Evolutionary conservation across 129 eudicot genomes (phyloP), one percentile per base, ranked within the genome.

Genomic region (Rutidosis leptorrhynchoides): DNA sequence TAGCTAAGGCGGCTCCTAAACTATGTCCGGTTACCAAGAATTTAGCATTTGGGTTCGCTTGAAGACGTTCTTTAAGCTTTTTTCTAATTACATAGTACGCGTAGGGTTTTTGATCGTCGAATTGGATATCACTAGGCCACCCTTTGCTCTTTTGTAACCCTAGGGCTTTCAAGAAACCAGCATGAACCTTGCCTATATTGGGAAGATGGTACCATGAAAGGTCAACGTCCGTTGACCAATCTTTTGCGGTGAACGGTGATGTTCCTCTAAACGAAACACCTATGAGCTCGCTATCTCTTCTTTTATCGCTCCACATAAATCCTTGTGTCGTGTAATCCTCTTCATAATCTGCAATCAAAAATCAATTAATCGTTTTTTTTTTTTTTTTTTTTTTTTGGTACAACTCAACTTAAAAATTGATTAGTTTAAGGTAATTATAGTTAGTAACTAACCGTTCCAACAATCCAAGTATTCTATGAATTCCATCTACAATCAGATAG

Each of bases 261-360:
- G 95, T 86, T 17, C 97, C 97, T 78, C 90, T 77, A 24, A 90
- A 90, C 1, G 86, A 74, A 62, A 90, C 78, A 17, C 88, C 79
- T 4, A 84, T 86, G 49, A 76, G 74, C 37, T 90, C 86, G 1
- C 64, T 46, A 27, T 77, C 71, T 0, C 56, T 54, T 2, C 49
- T 69, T 25, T 53, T 69, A 9, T 79, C 83, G 9, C 71, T 82
- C 24, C 84, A 73, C 73, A 90, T 75, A 76, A 83, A 79, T 14
- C 72, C 88, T 66, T 82, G 91, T 27, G 95, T 86, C 1, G 88
- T 66, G 35, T 54, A 10, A 52, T 57, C 74, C 67, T 61, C 75
- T 33, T 77, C 82, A 46, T 69, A 79, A 60, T 77, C 93, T 86
- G 58, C 51, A 57, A 61, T 2, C 14, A 43, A 16, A 46, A 1